Evolutionary conservation across 345 rosid genomes (phyloP).

Genomic region (Arabidopsis arenosa): DNA sequence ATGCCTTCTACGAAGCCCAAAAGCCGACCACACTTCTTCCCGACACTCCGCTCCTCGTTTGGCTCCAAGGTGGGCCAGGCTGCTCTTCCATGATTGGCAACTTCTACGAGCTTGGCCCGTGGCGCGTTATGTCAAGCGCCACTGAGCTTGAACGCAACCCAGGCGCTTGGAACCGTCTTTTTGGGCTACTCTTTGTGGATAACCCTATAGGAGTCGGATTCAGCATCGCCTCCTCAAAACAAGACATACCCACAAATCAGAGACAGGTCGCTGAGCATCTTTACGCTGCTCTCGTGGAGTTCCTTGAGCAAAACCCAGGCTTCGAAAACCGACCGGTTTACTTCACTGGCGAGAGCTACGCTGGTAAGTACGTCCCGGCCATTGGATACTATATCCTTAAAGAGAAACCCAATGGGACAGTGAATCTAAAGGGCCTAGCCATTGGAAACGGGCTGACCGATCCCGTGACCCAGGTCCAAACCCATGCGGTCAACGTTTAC

Average conservation of each 20-base stretch:
- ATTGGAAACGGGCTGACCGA: slow-evolving; percentile 88
- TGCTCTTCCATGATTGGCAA: slow-evolving; percentile 94
- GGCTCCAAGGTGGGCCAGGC: slow-evolving; percentile 97
- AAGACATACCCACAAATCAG: slow-evolving; percentile 71
- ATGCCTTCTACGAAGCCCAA: slow-evolving; percentile 81
- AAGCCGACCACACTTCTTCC: slow-evolving; percentile 48
- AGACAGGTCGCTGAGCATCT: slow-evolving; percentile 66
- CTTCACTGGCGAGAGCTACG: slow-evolving; percentile 84
- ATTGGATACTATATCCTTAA: slow-evolving; percentile 71
- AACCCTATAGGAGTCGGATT: slow-evolving; percentile 89
- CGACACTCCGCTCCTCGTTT: slow-evolving; percentile 71
- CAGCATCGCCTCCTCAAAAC: slow-evolving; percentile 63
- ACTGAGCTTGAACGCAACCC: slow-evolving; percentile 55
- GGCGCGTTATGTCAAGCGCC: slow-evolving; percentile 51
- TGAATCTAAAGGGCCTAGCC: slow-evolving; percentile 69
- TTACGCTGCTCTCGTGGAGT: slow-evolving; percentile 57
- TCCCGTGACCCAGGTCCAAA: slow-evolving; percentile 60
- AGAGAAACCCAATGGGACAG: slow-evolving; percentile 48
- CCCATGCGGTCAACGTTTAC: slow-evolving; percentile 63
- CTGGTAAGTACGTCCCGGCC: slow-evolving; percentile 81
- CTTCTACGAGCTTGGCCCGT: slow-evolving; percentile 86
- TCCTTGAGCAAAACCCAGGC: slow-evolving; percentile 50
- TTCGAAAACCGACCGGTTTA: slow-evolving; percentile 65
- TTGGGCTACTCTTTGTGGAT: slow-evolving; percentile 78
- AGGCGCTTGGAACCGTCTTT: slow-evolving; percentile 82